phyloP scores from a whole-genome alignment of 176 grass and related monocot species.

The Oryza rufipogon region DNA sequence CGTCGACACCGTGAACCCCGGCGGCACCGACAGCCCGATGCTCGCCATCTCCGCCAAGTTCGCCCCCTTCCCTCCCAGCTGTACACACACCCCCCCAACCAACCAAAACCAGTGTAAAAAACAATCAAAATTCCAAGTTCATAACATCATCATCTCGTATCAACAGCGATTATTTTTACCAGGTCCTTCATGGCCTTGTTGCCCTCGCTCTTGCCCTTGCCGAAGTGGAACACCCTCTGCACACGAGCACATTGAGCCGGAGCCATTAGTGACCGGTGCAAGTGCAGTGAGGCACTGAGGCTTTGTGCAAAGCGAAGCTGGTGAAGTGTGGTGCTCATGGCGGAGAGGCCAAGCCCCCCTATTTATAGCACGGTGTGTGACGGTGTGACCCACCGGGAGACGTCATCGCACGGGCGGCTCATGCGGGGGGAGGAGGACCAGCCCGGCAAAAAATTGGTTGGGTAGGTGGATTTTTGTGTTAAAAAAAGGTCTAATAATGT shows the following conservation, averaged over 20 bases:
- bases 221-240: conserved; percentile 96
- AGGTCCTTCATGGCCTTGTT: conserved; percentile 92
- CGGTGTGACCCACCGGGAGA: conserved; percentile 16
- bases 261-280: conserved; percentile 56
- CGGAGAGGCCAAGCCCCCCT: not conserved
- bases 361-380: conserved; percentile 44
- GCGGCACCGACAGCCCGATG: conserved; percentile 97
- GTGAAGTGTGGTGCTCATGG: conserved; percentile 17
- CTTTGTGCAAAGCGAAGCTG: not conserved
- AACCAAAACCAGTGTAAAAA: too few relatives aligned
- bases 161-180: conserved; percentile 32
- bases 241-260: conserved; percentile 36
- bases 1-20: conserved; percentile 95
- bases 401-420: conserved; percentile 20
- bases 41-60: conserved; percentile 99
- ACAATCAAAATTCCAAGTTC: not conserved
- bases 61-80: conserved; percentile 94
- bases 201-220: conserved; percentile 98
- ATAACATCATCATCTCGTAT: not conserved
- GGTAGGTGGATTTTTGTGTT: not conserved
- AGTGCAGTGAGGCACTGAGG: not conserved
- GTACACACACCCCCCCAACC: not conserved
- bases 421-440: not conserved
- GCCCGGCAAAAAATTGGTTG: not conserved
- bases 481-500: not conserved